phyloP scores from a whole-genome alignment of 768 basidiomycete species.

The Boletus sp. region DNA sequence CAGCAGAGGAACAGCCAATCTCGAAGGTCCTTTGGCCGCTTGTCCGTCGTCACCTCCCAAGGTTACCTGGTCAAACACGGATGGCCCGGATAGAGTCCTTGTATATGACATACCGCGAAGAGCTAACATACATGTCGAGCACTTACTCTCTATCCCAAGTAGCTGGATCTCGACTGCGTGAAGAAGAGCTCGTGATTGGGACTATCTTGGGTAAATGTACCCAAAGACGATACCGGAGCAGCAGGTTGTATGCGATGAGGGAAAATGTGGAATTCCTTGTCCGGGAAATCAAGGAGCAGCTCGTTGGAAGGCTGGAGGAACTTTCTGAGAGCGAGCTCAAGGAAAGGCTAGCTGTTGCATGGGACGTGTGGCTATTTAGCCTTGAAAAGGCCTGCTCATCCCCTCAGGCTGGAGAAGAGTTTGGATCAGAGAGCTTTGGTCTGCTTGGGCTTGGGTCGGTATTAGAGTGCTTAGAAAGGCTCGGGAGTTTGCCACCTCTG shows the following conservation, averaged over 20 bases:
- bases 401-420: conserved; percentile 20
- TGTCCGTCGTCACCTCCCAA: conserved; percentile 22
- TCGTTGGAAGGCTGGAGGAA: conserved; percentile 28
- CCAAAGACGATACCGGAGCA: conserved; percentile 56
- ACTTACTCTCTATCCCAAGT: conserved; percentile 63
- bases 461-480: conserved; percentile 53
- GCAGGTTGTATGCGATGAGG: conserved; percentile 60
- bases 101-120: conserved; percentile 47
- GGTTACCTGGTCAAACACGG: neutral
- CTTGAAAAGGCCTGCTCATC: conserved; percentile 34
- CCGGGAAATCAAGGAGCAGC: conserved; percentile 42
- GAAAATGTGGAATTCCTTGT: conserved; percentile 53
- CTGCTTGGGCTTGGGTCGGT: conserved; percentile 58
- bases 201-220: conserved; percentile 70
- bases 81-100: conserved; percentile 15
- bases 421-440: conserved; percentile 65
- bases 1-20: conserved; percentile 34
- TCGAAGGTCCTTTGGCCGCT: conserved; percentile 14
- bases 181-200: conserved; percentile 73
- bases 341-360: conserved; percentile 48
- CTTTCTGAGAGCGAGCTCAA: conserved; percentile 30
- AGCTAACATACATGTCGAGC: conserved; percentile 66
- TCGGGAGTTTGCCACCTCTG: conserved; percentile 30
- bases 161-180: conserved; percentile 53
- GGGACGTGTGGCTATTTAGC: conserved; percentile 64